phyloP scores from a whole-genome alignment of 129 eudicot genomes.

The sunflower (Helianthus annuus) region DNA sequence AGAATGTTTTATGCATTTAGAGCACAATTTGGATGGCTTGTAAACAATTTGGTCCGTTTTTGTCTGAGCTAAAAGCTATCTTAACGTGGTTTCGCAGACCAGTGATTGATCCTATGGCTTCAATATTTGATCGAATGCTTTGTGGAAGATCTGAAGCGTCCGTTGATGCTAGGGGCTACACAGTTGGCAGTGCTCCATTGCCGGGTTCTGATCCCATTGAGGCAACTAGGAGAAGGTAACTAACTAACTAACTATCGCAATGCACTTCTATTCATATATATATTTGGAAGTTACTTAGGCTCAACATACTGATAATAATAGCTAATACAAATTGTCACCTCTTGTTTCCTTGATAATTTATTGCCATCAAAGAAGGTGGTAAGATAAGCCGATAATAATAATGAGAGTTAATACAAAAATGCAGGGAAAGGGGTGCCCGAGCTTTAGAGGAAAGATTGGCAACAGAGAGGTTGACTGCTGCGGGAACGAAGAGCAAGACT shows the following conservation, averaged over 20 bases:
- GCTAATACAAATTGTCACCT: no score
- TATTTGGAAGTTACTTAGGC: background rate
- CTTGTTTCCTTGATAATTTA: no score
- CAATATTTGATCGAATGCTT: slow-evolving; percentile 75
- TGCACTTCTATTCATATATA: slow-evolving; percentile 20
- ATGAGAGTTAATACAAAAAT: slow-evolving; percentile 15
- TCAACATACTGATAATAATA: background rate
- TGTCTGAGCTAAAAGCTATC: background rate
- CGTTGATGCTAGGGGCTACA: slow-evolving; percentile 54
- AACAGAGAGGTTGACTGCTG: slow-evolving; percentile 65
- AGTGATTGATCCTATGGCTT: slow-evolving; percentile 81
- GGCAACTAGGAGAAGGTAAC: slow-evolving; percentile 93
- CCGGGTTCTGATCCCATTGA: slow-evolving; percentile 98
- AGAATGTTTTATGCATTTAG: slow-evolving; percentile 9
- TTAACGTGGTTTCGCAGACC: slow-evolving; percentile 56
- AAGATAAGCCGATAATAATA: background rate
- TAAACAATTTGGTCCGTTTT: background rate
- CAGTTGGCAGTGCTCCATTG: slow-evolving; percentile 60
- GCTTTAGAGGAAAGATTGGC: slow-evolving; percentile 96
- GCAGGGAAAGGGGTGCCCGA: slow-evolving; percentile 97
- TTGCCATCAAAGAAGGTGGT: no score
- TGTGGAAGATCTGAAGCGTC: slow-evolving; percentile 77
- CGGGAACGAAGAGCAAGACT: slow-evolving; percentile 39
- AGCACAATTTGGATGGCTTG: background rate
- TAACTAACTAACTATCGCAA: background rate